Evolutionary conservation across 2,329 filamentous ascomycete species (phyloP), one percentile per base, ranked within the genome.

Genomic region (Neofusicoccum sp.): DNA sequence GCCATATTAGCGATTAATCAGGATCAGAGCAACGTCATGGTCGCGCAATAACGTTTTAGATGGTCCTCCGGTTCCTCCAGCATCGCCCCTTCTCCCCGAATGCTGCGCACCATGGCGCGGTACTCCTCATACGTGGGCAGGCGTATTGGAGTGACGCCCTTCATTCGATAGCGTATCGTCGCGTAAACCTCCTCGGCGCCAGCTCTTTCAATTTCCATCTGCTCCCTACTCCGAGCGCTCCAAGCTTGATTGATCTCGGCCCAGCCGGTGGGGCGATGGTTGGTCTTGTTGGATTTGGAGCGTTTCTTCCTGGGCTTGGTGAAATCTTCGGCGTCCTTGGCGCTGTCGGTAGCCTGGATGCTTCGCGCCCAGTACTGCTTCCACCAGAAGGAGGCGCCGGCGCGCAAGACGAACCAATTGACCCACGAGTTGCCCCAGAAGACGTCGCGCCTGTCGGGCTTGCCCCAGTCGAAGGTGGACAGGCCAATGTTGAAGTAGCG

Each of bases 341-440:
- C 31, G 1, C 41, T 34, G 14, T 39, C 41, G 16, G 31, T 33
- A n/a, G 6, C 43, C 9, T 33, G 56, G 33, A 60, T 37, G 34
- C 36, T 60, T 41, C 47, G 41, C 11, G 45, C 63, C 69, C 71
- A 72, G 71, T 73, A 74, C 47, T 74, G 71, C 12, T 70, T 62
- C 71, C 71, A 73, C 60, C 74, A 76, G 2, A 74, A 62, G 33
- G 69, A 65, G 1, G 71, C 71, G 1, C 73, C 73, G 66, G 74
- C 68, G 12, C 69, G 62, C 37, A 76, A 65, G 4, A 74, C 64
- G 56, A 71, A 75, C 71, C 72, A 76, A 3, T 72, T 69, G 56
- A 74, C 58, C 72, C 72, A 75, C 6, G 70, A 71, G 37, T 70
- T 67, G 11, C 71, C 71, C 67, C 29, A 48, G 49, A 62, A 62